A percentile compares a stretch with the other conserved stretches of the same genome.
Conservation (phyloP, 768 basidiomycete species). For the Lentinula detonsa region DNA sequence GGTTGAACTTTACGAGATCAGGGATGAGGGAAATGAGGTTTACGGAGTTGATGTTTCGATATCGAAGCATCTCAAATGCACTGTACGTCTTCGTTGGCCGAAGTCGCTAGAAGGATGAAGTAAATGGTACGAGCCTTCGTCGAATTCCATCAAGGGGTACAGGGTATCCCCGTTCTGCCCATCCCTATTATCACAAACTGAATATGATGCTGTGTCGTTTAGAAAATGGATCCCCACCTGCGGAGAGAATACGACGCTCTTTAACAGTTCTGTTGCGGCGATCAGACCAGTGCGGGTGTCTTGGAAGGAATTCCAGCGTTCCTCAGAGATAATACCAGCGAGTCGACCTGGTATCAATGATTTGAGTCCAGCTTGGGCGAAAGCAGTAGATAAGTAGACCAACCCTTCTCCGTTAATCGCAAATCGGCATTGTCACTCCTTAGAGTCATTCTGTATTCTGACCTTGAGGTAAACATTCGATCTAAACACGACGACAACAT, state of each 20-base stretch:
- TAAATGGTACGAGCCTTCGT: conserved; percentile 27
- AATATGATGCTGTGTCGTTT: neutral
- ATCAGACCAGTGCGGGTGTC: conserved; percentile 24
- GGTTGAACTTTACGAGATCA: conserved; percentile 42
- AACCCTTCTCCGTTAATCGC: conserved; percentile 74
- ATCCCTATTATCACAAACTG: conserved; percentile 20
- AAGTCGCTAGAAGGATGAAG: neutral
- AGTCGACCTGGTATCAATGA: conserved; percentile 25
- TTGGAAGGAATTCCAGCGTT: conserved; percentile 34
- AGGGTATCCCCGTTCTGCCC: conserved; percentile 33
- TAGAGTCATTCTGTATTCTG: conserved; percentile 85
- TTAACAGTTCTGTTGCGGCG: conserved; percentile 29
- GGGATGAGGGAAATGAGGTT: conserved; percentile 41
- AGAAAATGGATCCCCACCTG: conserved; percentile 22
- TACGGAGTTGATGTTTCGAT: conserved; percentile 43
- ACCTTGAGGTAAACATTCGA: conserved; percentile 90
- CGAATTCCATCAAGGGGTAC: conserved; percentile 40
- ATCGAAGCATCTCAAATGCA: conserved; percentile 67
- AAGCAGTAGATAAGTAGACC: neutral
- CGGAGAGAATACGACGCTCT: conserved; percentile 32
- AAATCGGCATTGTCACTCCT: conserved; percentile 87
- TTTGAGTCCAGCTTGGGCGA: neutral
- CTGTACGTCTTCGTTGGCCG: conserved; percentile 30
- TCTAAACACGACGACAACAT: conserved; percentile 35
- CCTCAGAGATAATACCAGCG: conserved; percentile 40